These are phyloP conservation scores for Didymella arachidicola DNA, from an alignment of 2,329 filamentous ascomycete species.

Conservation along the genomic window DNA sequence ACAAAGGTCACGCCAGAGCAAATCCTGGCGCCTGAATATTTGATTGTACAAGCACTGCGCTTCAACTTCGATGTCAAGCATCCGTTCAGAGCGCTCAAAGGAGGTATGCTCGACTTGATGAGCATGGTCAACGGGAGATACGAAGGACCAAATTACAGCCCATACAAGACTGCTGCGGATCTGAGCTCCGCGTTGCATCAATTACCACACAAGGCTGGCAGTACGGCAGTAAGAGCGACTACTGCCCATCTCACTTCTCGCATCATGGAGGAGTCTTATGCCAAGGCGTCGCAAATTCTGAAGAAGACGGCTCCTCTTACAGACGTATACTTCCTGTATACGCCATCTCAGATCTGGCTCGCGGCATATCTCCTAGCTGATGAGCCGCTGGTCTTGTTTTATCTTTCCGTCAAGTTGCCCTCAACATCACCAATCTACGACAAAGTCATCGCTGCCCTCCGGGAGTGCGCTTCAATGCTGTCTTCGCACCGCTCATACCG, in stretches of 20 bases:
- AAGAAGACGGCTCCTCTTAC: slow-evolving; percentile 80
- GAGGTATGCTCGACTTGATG: slow-evolving; percentile 81
- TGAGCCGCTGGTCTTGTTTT: slow-evolving; percentile 62
- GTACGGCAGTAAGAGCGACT: slow-evolving; percentile 23
- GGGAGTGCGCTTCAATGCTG: slow-evolving; percentile 53
- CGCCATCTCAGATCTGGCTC: slow-evolving; percentile 92
- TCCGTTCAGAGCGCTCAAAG: slow-evolving; percentile 86
- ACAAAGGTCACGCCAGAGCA: slow-evolving; percentile 74
- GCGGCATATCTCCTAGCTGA: slow-evolving; percentile 81
- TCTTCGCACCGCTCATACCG: slow-evolving; percentile 37
- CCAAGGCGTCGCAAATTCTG: slow-evolving; percentile 65
- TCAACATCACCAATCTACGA: slow-evolving; percentile 30
- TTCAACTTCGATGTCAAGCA: slow-evolving; percentile 95
- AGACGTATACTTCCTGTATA: slow-evolving; percentile 96
- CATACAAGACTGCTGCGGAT: slow-evolving; percentile 29
- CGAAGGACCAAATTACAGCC: slow-evolving; percentile 39
- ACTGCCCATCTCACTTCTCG: slow-evolving; percentile 51
- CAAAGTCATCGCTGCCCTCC: slow-evolving; percentile 51
- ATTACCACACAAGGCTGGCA: slow-evolving; percentile 34
- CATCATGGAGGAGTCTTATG: slow-evolving; percentile 68
- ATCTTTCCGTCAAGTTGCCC: slow-evolving; percentile 55
- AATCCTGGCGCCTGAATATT: slow-evolving; percentile 88
- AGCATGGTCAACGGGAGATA: slow-evolving; percentile 70
- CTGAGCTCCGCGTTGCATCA: slow-evolving; percentile 40
- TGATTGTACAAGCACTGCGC: slow-evolving; percentile 88